A percentile compares a stretch with the other conserved stretches of the same genome.
These are phyloP conservation scores for Diaporthe vaccinii DNA, from an alignment of 2,329 filamentous ascomycete genomes.

Conservation along the genomic window DNA sequence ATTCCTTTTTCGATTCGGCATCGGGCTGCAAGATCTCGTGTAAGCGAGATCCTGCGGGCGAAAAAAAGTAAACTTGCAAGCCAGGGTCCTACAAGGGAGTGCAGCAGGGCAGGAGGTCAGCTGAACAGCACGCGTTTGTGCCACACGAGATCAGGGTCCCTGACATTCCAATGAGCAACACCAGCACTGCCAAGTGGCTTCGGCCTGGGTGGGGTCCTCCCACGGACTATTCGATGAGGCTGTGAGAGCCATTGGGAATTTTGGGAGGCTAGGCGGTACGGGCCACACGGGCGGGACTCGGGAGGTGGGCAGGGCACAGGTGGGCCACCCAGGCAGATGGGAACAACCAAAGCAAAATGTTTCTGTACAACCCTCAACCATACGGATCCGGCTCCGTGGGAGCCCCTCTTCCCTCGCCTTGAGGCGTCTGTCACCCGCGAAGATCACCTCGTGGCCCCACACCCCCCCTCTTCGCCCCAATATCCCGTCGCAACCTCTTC, in stretches of 20 bases:
- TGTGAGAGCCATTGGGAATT: slow-evolving; percentile 33
- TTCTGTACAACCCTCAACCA: slow-evolving; percentile 37
- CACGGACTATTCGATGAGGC: slow-evolving; percentile 41
- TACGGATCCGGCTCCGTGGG: slow-evolving; percentile 31
- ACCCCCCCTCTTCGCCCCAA: not conserved
- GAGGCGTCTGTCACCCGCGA: slow-evolving; percentile 42
- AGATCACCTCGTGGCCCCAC: slow-evolving; percentile 37
- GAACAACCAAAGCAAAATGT: slow-evolving; percentile 15
- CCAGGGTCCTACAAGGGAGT: slow-evolving; percentile 26
- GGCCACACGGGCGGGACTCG: slow-evolving; percentile 9
- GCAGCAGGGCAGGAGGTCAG: slow-evolving; percentile 32
- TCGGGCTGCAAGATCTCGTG: slow-evolving; percentile 27
- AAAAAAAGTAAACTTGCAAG: slow-evolving; percentile 37
- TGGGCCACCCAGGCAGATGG: slow-evolving; percentile 11
- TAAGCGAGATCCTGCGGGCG: slow-evolving; percentile 28
- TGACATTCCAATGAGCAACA: slow-evolving; percentile 33
- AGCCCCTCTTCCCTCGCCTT: not conserved
- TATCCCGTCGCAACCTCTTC: slow-evolving; percentile 33
- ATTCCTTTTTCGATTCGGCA: slow-evolving; percentile 23
- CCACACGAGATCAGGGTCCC: slow-evolving; percentile 21
- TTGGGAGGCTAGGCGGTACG: slow-evolving; percentile 28
- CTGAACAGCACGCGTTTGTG: slow-evolving; percentile 38
- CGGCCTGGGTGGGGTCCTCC: slow-evolving; percentile 31
- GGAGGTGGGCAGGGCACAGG: not conserved
- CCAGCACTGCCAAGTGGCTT: slow-evolving; percentile 38